Conservation (phyloP, 129 eudicot species). For the Centrapalus pauciflorus region DNA sequence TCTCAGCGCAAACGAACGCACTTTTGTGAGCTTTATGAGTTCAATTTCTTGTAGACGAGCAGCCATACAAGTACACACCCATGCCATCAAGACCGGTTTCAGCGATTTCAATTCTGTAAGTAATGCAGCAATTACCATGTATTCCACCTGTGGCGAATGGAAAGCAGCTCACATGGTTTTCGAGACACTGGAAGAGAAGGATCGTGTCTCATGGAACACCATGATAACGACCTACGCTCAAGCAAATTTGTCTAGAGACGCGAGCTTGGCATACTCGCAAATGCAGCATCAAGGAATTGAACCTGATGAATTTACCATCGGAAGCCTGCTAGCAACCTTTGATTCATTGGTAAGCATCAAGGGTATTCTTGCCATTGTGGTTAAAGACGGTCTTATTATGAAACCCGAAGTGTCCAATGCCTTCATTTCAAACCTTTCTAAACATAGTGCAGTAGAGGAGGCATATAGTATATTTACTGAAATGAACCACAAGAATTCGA, state of each 20-base stretch:
- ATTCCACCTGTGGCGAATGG: conserved; percentile 41
- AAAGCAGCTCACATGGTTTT: conserved; percentile 38
- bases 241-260: conserved; percentile 30
- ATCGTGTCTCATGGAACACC: conserved; percentile 73
- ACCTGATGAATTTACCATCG: conserved; percentile 82
- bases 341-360: conserved; percentile 34
- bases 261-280: conserved; percentile 35
- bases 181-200: conserved; percentile 43
- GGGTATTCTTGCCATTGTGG: conserved; percentile 48
- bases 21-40: conserved; percentile 74
- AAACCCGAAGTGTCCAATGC: conserved; percentile 71
- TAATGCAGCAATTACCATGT: conserved; percentile 74
- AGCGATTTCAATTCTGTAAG: conserved; percentile 47
- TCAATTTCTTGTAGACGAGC: conserved; percentile 26
- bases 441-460: conserved; percentile 34
- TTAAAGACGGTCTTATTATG: conserved; percentile 48
- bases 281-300: conserved; percentile 61
- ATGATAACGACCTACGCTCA: conserved; percentile 62
- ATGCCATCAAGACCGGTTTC: conserved; percentile 56
- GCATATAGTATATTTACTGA: conserved; percentile 46
- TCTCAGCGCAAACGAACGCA: conserved; percentile 54
- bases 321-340: conserved; percentile 55
- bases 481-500: conserved; percentile 38
- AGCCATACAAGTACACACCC: conserved; percentile 53
- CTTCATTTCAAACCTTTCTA: conserved; percentile 55